These are phyloP conservation scores for Neurospora cerealis DNA, from an alignment of 495 filamentous ascomycete genomes.

Conservation along the genomic window DNA sequence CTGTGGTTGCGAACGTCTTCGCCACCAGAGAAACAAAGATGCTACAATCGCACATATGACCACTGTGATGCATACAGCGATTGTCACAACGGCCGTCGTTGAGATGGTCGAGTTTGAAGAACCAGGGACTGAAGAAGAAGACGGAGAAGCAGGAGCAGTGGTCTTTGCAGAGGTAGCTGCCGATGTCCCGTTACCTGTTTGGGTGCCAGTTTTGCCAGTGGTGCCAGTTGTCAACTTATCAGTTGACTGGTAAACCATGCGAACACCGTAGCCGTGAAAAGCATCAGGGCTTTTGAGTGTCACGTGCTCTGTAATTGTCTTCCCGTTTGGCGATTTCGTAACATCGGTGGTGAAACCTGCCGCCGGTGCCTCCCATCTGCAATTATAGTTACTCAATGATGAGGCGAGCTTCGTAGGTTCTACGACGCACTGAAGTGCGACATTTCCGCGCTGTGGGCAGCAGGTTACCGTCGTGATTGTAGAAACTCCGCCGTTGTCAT, in stretches of 20 bases:
- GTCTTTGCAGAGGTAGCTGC: neutral
- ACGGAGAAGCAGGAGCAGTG: neutral
- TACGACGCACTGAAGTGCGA: conserved; percentile 9
- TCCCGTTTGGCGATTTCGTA: conserved; percentile 6
- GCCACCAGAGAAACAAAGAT: neutral
- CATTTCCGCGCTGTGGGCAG: conserved; percentile 8
- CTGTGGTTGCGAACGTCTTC: neutral
- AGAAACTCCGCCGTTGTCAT: conserved; percentile 5
- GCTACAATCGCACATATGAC: neutral
- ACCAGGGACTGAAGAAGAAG: neutral
- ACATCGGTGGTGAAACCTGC: conserved; percentile 1
- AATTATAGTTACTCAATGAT: conserved; percentile 11
- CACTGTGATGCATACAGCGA: neutral
- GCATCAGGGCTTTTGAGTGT: conserved; percentile 3
- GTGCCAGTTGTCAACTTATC: conserved; percentile 1
- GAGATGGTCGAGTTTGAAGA: neutral
- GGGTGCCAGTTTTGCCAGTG: neutral
- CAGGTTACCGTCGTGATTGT: conserved; percentile 21
- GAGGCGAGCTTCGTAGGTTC: conserved; percentile 4
- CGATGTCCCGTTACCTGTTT: neutral
- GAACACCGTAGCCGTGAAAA: conserved; percentile 16
- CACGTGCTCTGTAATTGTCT: neutral
- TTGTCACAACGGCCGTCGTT: neutral
- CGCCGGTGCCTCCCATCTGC: conserved; percentile 11
- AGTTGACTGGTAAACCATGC: conserved; percentile 18